Evolutionary conservation across 2,329 filamentous ascomycete species (phyloP).

Genomic region (Helminthosporium solani): DNA sequence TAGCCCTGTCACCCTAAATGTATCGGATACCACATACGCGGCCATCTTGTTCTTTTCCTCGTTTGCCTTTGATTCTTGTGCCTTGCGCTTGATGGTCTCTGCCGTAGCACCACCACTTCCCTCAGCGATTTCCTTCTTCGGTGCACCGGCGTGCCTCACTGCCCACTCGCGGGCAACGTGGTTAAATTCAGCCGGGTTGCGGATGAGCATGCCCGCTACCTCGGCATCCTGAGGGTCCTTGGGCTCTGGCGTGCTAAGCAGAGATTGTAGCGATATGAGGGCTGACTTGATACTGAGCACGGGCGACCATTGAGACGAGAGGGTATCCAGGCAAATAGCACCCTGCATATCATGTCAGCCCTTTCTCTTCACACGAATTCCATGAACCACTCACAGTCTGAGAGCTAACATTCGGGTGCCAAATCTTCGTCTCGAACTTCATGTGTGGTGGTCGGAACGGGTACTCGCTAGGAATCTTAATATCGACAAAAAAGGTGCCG

Average conservation of each 20-base stretch:
- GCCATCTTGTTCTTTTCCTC: slow-evolving; percentile 59
- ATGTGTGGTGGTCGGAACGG: slow-evolving; percentile 91
- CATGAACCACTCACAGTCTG: slow-evolving; percentile 69
- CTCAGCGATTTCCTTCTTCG: slow-evolving; percentile 56
- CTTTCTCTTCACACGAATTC: neutral
- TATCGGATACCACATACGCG: slow-evolving; percentile 46
- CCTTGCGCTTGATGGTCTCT: slow-evolving; percentile 56
- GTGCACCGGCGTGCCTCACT: slow-evolving; percentile 76
- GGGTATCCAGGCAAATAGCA: slow-evolving; percentile 93
- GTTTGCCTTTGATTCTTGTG: slow-evolving; percentile 57
- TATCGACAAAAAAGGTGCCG: slow-evolving; percentile 78
- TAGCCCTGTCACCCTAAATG: slow-evolving; percentile 21
- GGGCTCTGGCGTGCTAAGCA: slow-evolving; percentile 90
- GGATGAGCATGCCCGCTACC: slow-evolving; percentile 85
- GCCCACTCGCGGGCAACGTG: slow-evolving; percentile 89
- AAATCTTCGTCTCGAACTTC: slow-evolving; percentile 89
- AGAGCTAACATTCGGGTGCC: slow-evolving; percentile 96
- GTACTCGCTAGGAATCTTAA: slow-evolving; percentile 83
- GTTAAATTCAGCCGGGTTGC: slow-evolving; percentile 75
- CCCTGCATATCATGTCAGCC: slow-evolving; percentile 61
- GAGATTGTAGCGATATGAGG: slow-evolving; percentile 86
- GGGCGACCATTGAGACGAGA: slow-evolving; percentile 88
- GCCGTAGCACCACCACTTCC: slow-evolving; percentile 55
- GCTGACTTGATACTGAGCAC: slow-evolving; percentile 96
- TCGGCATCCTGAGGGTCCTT: slow-evolving; percentile 97